A percentile compares a stretch with the other conserved stretches of the same genome.
Conservation (phyloP, 768 basidiomycete species). For the Phylloporus sp. region DNA sequence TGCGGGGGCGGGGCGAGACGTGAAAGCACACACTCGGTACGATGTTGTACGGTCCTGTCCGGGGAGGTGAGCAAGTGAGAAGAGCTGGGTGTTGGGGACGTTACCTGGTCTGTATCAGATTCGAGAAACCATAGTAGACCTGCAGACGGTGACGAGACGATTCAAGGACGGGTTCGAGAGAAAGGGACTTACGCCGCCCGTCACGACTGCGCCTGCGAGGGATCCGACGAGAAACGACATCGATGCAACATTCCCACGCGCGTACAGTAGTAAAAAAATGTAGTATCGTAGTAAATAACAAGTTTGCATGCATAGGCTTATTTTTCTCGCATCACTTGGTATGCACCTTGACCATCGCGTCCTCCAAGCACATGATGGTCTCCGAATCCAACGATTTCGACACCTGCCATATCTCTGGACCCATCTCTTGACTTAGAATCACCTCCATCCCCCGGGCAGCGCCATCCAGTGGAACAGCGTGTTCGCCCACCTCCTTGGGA, state of each 20-base stretch:
- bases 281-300: too few relatives aligned
- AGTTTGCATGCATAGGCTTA: too few relatives aligned
- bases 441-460: conserved; percentile 39
- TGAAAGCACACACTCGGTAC: conserved; percentile 40
- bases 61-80: too few relatives aligned
- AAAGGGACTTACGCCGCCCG: conserved; percentile 49
- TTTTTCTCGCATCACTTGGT: conserved; percentile 11
- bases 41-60: conserved; percentile 50
- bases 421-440: conserved; percentile 38
- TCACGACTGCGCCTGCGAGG: conserved; percentile 64
- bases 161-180: background rate
- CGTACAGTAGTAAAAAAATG: too few relatives aligned
- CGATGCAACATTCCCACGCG: too few relatives aligned
- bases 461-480: conserved; percentile 48
- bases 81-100: too few relatives aligned
- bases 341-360: conserved; percentile 25
- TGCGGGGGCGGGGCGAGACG: too few relatives aligned
- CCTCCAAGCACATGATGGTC: conserved; percentile 13
- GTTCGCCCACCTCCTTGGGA: conserved; percentile 39
- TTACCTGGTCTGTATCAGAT: conserved; percentile 54
- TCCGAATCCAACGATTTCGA: conserved; percentile 12
- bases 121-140: conserved; percentile 72
- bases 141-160: conserved; percentile 18
- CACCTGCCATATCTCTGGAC: conserved; percentile 26
- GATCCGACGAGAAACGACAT: conserved; percentile 64